Evolutionary conservation across 1,284 basidiomycete species (phyloP), one percentile per base, ranked within the genome.

Genomic region (Phaffia rhodozyma): DNA sequence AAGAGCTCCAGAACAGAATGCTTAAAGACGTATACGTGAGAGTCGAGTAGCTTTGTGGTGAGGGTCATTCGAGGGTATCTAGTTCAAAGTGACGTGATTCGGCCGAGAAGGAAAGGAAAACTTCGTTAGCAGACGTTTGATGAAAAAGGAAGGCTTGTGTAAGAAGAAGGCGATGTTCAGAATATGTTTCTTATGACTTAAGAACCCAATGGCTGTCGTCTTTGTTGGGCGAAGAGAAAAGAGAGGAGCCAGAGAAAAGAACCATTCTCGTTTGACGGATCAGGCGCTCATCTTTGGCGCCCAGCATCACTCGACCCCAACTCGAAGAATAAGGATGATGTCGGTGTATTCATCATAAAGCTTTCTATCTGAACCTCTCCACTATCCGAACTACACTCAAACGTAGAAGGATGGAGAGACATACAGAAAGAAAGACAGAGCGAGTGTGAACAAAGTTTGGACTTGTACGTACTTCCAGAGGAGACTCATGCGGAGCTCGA

Each of bases 1-100:
- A 94, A 76, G 20, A 83, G 78, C 66, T 89, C 85, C n/a, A 93
- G 77, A 3, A 93, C 79, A 16, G 83, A 80, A 66, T 83, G 81
- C 68, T 83, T 82, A 75, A 89, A 91, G 50, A 94, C 83, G 72
- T 94, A 96, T 55, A 94, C 86, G 73, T 96, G 91, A 1, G 90
- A 87, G 70, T 96, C 91, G 69, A 86, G 83, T 53, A 89, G 81
- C 34, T 77, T 80, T 2, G 84, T 83, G 1, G 88, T 85, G 32
- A 96, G 77, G 51, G 80, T 83, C 23, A 83, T 80, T 20, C 83
- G 82, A 16, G 91, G 88, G 73, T 87, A 87, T 65, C 89, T 90
- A 70, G 5, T 43, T 43, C 13, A 16, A 16, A 43, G 38, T 16
- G 13, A 16, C 16, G 7, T 2, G 13, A 47, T 13, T 34, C 13